Percentiles rank a stretch among this genome's conserved stretches.
Evolutionary conservation across 768 basidiomycete genomes (phyloP).

Genomic region (Leucocoprinus leucothites): DNA sequence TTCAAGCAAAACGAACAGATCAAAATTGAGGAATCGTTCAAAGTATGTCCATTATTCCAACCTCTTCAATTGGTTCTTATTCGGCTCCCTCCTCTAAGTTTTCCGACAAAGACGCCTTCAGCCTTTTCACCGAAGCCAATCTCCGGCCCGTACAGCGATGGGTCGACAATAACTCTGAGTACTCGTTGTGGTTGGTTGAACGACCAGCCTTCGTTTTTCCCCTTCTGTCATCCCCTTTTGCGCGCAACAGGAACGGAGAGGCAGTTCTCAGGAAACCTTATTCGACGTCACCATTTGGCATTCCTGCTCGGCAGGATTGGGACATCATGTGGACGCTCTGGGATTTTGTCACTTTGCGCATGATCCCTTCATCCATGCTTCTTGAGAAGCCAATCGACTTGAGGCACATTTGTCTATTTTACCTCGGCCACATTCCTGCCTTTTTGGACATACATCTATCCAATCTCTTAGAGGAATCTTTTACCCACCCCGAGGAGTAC

Average conservation of each 20-base stretch:
- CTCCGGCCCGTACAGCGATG: conserved; percentile 86
- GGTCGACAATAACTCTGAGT: conserved; percentile 68
- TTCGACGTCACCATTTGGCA: conserved; percentile 47
- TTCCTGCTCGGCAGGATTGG: conserved; percentile 82
- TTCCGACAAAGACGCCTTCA: conserved; percentile 65
- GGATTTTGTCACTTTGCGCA: conserved; percentile 79
- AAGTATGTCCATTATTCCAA: conserved; percentile 45
- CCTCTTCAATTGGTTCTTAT: background rate
- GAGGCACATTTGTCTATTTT: conserved; percentile 96
- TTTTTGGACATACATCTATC: conserved; percentile 92
- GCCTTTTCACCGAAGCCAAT: conserved; percentile 69
- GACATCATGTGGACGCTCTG: conserved; percentile 80
- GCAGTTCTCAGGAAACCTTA: background rate
- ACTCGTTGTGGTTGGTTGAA: conserved; percentile 90
- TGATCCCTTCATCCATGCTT: conserved; percentile 87
- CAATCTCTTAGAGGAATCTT: conserved; percentile 65
- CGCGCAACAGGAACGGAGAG: conserved; percentile 11
- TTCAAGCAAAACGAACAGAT: conserved; percentile 76
- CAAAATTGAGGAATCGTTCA: conserved; percentile 84
- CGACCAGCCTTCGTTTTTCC: conserved; percentile 81
- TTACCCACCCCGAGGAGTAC: conserved; percentile 82
- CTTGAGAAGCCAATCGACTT: conserved; percentile 91
- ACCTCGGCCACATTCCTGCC: conserved; percentile 89
- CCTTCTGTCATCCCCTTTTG: conserved; percentile 41
- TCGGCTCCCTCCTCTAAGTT: conserved; percentile 47